Evolutionary conservation across 2,329 filamentous ascomycete genomes (phyloP).

Genomic region (Monosporascus sp.): DNA sequence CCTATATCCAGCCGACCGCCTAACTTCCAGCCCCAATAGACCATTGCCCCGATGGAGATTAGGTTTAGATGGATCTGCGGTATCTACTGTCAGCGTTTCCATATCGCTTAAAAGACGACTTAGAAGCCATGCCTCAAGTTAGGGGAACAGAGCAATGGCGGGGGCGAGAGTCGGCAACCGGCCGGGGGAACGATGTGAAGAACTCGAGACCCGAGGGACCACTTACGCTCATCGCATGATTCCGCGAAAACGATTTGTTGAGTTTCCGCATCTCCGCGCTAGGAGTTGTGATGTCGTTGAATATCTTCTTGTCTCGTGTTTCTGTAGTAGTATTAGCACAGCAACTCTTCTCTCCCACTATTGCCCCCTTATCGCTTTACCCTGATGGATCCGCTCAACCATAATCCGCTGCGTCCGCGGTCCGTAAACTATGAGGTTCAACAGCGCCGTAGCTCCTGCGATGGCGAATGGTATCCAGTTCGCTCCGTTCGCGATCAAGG

Average conservation of each 20-base stretch:
- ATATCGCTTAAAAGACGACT: neutral
- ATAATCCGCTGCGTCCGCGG: slow-evolving; percentile 29
- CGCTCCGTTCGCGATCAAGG: slow-evolving; percentile 22
- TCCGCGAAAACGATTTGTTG: slow-evolving; percentile 28
- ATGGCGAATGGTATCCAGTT: slow-evolving; percentile 32
- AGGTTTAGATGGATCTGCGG: slow-evolving; percentile 34
- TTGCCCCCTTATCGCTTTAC: slow-evolving; percentile 8
- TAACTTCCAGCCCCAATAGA: slow-evolving; percentile 27
- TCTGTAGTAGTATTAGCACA: slow-evolving; percentile 8
- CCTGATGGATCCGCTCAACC: slow-evolving; percentile 28
- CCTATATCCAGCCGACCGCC: slow-evolving; percentile 17
- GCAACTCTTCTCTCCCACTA: slow-evolving; percentile 2
- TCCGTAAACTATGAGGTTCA: slow-evolving; percentile 34
- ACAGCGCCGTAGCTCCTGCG: slow-evolving; percentile 22
- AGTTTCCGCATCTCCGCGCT: slow-evolving; percentile 22
- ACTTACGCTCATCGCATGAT: slow-evolving; percentile 33
- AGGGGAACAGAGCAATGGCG: no score
- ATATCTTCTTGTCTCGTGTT: slow-evolving; percentile 12
- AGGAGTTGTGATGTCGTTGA: slow-evolving; percentile 1
- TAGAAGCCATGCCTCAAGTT: no score
- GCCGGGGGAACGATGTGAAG: neutral
- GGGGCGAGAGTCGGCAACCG: no score
- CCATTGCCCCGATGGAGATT: slow-evolving; percentile 26
- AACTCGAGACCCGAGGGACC: neutral
- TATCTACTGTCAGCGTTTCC: neutral